A percentile compares a stretch with the other conserved stretches of the same genome.
Evolutionary conservation across 192 early-diverging fungal genomes (phyloP).

Genomic region (Linnemannia hyalina): DNA sequence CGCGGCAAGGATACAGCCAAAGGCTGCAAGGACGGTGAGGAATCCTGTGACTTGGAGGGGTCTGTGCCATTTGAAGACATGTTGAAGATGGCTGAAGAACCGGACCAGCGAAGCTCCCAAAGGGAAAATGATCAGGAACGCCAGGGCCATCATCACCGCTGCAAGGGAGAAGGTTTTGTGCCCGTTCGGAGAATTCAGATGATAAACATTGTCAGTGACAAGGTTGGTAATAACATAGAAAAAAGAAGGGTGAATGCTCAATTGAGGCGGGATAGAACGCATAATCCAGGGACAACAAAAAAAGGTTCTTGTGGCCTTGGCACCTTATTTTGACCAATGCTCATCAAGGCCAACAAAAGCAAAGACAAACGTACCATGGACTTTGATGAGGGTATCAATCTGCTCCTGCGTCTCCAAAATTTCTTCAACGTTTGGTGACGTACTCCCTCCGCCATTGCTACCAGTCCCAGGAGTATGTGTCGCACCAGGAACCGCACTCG

Average conservation of each 20-base stretch:
- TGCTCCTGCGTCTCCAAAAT: neutral
- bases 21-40: neutral
- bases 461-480: neutral
- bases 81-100: conserved; percentile 28
- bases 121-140: conserved; percentile 39
- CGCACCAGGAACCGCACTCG: neutral
- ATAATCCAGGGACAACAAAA: neutral
- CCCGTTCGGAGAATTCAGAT: conserved; percentile 2
- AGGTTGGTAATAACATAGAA: neutral
- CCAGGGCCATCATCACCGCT: conserved; percentile 38
- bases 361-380: conserved; percentile 30
- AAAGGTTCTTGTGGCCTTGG: no score
- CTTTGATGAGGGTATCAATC: conserved; percentile 13
- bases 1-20: conserved; percentile 33
- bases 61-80: conserved; percentile 37
- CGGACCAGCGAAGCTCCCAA: conserved; percentile 29
- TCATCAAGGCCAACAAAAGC: neutral
- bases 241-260: neutral
- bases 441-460: neutral
- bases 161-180: neutral
- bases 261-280: no score
- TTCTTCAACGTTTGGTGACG: neutral
- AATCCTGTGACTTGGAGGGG: conserved; percentile 40
- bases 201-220: neutral
- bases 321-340: neutral